phyloP scores from a whole-genome alignment of 2,329 filamentous ascomycete species.

The Xylariaceae sp. region DNA sequence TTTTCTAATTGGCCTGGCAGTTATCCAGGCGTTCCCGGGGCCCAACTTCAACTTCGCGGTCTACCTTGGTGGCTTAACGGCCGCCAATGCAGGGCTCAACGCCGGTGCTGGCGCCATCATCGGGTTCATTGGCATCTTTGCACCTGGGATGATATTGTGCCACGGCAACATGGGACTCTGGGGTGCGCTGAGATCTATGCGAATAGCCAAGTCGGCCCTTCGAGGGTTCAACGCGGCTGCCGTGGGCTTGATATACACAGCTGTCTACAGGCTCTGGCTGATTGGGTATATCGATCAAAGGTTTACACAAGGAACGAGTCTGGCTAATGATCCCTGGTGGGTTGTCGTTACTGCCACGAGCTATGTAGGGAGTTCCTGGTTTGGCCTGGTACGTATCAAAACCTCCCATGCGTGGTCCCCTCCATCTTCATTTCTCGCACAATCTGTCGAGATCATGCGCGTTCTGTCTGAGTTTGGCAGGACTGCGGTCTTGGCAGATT shows the following conservation, averaged over 20 bases:
- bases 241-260: slow-evolving; percentile 68
- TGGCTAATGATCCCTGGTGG: slow-evolving; percentile 69
- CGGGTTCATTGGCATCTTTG: slow-evolving; percentile 60
- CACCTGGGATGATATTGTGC: slow-evolving; percentile 56
- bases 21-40: slow-evolving; percentile 74
- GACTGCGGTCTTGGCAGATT: too few species aligned
- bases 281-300: slow-evolving; percentile 63
- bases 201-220: slow-evolving; percentile 56
- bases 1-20: slow-evolving; percentile 74
- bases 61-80: slow-evolving; percentile 60
- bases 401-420: too few species aligned
- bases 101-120: slow-evolving; percentile 57
- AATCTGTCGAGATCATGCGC: too few species aligned
- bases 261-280: slow-evolving; percentile 68
- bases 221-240: slow-evolving; percentile 66
- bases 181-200: slow-evolving; percentile 53
- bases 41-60: slow-evolving; percentile 55
- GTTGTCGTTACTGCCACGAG: slow-evolving; percentile 61
- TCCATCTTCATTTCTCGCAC: too few species aligned
- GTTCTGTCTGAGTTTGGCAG: too few species aligned
- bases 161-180: slow-evolving; percentile 63
- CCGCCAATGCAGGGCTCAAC: slow-evolving; percentile 47
- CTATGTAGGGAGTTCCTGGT: too few species aligned
- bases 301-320: slow-evolving; percentile 55
- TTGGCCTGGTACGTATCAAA: too few species aligned